Evolutionary conservation across 164 flowering plant species (phyloP), one percentile per base, ranked within the genome.

Genomic region (Chloranthus sessilifolius): DNA sequence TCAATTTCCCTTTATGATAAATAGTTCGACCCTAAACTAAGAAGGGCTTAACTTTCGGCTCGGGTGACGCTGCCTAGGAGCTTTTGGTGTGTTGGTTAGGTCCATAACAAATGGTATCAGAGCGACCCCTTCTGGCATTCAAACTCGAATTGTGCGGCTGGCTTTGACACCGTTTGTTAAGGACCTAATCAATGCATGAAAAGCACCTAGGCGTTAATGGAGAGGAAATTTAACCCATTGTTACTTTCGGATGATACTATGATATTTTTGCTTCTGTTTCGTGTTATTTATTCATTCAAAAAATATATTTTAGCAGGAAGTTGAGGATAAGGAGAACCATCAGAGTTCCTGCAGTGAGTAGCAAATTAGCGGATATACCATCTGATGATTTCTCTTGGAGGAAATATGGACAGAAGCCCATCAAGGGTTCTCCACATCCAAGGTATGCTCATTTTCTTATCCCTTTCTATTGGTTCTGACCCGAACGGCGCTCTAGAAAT

Each of bases 361-460:
- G 49, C 31, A 74, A 68, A 36, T 20, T 65, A 53, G 58, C 79
- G 11, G 75, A 68, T 45, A 65, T 74, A 31, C 73, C 71, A 40
- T 50, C 70, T 5, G 75, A 74, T 57, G 69, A 70, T 11, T 62
- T 53, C 47, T 59, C 73, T 9, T 74, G 79, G 79, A 70, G 75
- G 47, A 70, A 70, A 29, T 70, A 74, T 50, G 73, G 78, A 24
- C 75, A 70, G 53, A 74, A 74, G 56, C 78, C 74, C 26, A 70
- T 74, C 23, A 70, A 70, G 56, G 78, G 78, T n/a, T 70, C 78
- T 52, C 70, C 73, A 20, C 55, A 67, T 58, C 78, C 78, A 2
- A 70, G 78, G 78, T 70, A 62, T 25, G 5, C 12, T 3, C 7
- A 52, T 25, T 14, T 30, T 43, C 10, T 34, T 28, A 12, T n/a